phyloP scores from a whole-genome alignment of 257 asterid species.

The Craterostigma plantagineum region DNA sequence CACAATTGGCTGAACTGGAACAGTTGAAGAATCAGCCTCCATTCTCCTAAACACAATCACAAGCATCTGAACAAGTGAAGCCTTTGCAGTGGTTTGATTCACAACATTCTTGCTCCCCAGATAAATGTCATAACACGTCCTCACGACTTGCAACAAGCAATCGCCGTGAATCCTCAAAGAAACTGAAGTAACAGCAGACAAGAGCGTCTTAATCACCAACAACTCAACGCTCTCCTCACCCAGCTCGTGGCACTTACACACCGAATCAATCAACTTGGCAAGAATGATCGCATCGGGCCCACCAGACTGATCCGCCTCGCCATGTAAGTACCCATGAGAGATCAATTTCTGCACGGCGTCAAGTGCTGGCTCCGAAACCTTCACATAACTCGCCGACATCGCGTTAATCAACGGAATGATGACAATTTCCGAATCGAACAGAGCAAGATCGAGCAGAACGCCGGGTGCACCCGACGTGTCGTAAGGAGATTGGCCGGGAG shows the following conservation, averaged over 20 bases:
- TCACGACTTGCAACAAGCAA: conserved; percentile 68
- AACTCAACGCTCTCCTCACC: conserved; percentile 73
- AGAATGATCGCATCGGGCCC: conserved; percentile 57
- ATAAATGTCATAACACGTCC: conserved; percentile 82
- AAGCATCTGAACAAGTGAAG: conserved; percentile 89
- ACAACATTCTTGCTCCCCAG: conserved; percentile 77
- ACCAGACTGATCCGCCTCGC: conserved; percentile 69
- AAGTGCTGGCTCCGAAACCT: conserved; percentile 76
- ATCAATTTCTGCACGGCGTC: conserved; percentile 86
- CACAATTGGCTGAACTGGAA: conserved; percentile 88
- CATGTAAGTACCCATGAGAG: conserved; percentile 74
- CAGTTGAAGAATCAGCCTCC: conserved; percentile 97
- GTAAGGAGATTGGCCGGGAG: conserved; percentile 31
- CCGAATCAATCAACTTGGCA: conserved; percentile 55
- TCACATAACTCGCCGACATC: conserved; percentile 35
- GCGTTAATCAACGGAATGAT: conserved; percentile 73
- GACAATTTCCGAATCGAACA: conserved; percentile 52
- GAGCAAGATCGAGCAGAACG: conserved; percentile 55
- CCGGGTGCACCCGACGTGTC: conserved; percentile 45
- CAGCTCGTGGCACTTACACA: conserved; percentile 77
- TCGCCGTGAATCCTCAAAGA: conserved; percentile 81
- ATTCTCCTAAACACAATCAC: conserved; percentile 91
- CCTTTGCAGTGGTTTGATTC: conserved; percentile 92
- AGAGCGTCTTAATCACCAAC: conserved; percentile 62
- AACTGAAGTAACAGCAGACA: conserved; percentile 74